Conservation (phyloP, 1,284 basidiomycete species). For the Ceratobasidium sp. region DNA sequence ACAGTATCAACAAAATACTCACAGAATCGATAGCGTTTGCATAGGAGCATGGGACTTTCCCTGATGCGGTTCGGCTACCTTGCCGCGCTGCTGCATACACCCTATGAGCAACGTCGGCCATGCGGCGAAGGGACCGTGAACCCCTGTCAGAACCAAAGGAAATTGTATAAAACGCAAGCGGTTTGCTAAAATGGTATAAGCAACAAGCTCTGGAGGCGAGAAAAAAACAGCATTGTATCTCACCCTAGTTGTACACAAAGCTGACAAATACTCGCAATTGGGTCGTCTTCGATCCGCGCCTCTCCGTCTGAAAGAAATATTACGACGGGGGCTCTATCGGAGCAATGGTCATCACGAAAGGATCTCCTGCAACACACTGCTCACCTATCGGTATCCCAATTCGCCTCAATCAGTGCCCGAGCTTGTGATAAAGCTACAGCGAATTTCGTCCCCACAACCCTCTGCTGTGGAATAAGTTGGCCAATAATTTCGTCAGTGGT, state of each 20-base stretch:
- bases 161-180: slow-evolving; percentile 68
- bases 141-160: slow-evolving; percentile 60
- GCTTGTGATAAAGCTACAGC: slow-evolving; percentile 57
- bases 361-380: too few relatives aligned
- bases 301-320: slow-evolving; percentile 72
- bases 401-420: slow-evolving; percentile 57
- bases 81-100: slow-evolving; percentile 61
- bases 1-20: slow-evolving; percentile 46
- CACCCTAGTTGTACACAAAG: slow-evolving; percentile 63
- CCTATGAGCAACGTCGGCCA: slow-evolving; percentile 65
- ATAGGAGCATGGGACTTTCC: slow-evolving; percentile 61
- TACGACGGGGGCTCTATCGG: slow-evolving; percentile 63
- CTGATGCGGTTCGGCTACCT: slow-evolving; percentile 50
- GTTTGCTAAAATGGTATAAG: slow-evolving; percentile 56
- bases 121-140: slow-evolving; percentile 58
- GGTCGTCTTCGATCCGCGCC: slow-evolving; percentile 48
- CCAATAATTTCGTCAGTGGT: slow-evolving; percentile 61
- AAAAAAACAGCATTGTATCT: too few relatives aligned
- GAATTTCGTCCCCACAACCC: slow-evolving; percentile 63
- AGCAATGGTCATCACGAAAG: not conserved
- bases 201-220: not conserved
- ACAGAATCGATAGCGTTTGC: slow-evolving; percentile 66
- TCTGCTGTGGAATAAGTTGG: slow-evolving; percentile 54
- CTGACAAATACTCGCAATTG: slow-evolving; percentile 61
- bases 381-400: slow-evolving; percentile 59